These are phyloP conservation scores for Talaromyces nanjingensis DNA, from an alignment of 495 filamentous ascomycete species.

Conservation along the genomic window DNA sequence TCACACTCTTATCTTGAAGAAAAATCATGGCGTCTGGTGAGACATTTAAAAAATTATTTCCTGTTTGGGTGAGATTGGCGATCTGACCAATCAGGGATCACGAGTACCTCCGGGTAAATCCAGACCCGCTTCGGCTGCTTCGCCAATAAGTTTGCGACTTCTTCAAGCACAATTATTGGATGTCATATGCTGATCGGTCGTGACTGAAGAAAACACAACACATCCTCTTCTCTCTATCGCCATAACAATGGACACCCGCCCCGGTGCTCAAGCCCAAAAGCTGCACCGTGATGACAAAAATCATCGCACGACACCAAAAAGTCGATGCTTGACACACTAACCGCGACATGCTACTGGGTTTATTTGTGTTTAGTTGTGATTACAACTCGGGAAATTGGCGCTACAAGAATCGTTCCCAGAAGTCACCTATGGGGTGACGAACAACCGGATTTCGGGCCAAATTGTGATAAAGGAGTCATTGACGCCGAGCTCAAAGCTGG, in stretches of 20 bases:
- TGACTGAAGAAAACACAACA: too few species aligned
- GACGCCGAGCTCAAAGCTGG: not conserved
- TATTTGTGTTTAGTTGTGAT: not conserved
- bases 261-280: not conserved
- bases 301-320: not conserved
- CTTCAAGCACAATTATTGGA: not conserved
- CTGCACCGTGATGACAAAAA: constrained; percentile 4
- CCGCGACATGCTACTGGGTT: not conserved
- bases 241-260: not conserved
- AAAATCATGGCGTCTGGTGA: too few species aligned
- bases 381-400: not conserved
- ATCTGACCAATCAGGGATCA: not conserved
- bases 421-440: not conserved
- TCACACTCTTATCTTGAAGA: too few species aligned
- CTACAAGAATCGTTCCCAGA: not conserved
- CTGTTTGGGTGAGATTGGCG: not conserved
- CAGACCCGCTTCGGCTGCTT: not conserved
- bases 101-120: not conserved
- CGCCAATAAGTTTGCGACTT: not conserved
- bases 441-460: not conserved
- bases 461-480: not conserved
- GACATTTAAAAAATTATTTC: not conserved
- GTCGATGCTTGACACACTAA: not conserved
- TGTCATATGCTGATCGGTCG: too few species aligned
- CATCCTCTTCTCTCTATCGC: not conserved